Percentiles rank a stretch among this genome's conserved stretches.
These are phyloP conservation scores for Micractinium sp. DNA, from an alignment of 139 green algal genomes.

Conservation along the genomic window DNA sequence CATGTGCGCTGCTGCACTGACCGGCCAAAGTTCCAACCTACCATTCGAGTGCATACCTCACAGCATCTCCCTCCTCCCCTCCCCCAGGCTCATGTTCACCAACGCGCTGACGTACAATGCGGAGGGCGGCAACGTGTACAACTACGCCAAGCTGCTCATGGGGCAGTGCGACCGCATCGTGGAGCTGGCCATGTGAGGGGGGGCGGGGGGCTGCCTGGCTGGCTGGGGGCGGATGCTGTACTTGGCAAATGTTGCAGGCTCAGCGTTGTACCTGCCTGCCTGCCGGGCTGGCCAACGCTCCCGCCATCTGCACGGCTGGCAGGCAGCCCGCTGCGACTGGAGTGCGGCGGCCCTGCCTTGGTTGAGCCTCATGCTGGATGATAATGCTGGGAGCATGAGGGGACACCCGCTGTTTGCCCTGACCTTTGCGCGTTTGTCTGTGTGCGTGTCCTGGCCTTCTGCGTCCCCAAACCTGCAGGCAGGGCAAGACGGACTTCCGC, in stretches of 20 bases:
- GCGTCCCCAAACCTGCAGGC: slow-evolving; percentile 7
- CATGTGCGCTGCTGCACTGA: no score
- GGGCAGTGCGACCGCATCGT: slow-evolving; percentile 24
- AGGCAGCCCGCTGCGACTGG: no score
- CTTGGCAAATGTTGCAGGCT: no score
- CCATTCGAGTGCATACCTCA: background rate
- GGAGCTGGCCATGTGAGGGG: slow-evolving; percentile 30
- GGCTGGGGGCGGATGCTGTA: no score
- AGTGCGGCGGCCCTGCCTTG: no score
- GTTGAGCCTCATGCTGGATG: no score
- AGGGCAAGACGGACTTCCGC: slow-evolving; percentile 28
- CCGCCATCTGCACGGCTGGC: background rate
- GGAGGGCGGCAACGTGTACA: slow-evolving; percentile 19
- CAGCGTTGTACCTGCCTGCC: background rate
- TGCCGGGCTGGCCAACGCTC: no score
- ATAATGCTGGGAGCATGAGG: no score
- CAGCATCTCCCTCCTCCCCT: background rate
- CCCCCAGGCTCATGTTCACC: slow-evolving; percentile 58
- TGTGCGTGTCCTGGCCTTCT: background rate
- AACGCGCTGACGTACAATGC: slow-evolving; percentile 74
- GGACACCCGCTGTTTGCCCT: background rate
- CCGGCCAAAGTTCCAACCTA: no score
- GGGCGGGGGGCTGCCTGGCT: background rate
- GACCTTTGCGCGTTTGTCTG: no score
- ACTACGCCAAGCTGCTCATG: slow-evolving; percentile 33